Base-by-base conservation (phyloP, 164 flowering plant species). In the Berberis vulgaris region DNA sequence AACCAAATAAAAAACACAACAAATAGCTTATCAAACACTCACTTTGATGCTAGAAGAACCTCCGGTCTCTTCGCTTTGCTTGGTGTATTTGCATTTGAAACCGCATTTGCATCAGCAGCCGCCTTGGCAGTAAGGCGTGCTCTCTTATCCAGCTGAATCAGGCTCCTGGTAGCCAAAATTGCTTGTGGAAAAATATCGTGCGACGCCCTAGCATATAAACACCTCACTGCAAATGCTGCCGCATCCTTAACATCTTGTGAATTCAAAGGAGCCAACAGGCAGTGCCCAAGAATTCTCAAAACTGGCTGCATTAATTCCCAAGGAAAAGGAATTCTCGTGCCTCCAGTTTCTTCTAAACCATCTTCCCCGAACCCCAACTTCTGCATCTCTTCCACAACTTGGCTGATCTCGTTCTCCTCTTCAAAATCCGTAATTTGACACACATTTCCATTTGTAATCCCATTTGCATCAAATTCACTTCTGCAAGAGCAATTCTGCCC, bases 291-390 rank as follows among this genome's bases (percentile, higher is more conserved):
- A 56, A 91, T 88, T 66, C 97, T 81, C 77, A 91, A 58, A 39
- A 82, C 65, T 0, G 95, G 93, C 75, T 87, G 96, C 69, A 88
- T 69, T 5, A 94, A 77, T 78, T 94, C 98, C 98, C 96, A 94
- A 3, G 98, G 98, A 49, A 91, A 78, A 3, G 92, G 96, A 77
- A 94, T 84, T 61, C 91, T 87, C 7, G 65, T 64, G 7, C 88
- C 90, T 56, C 74, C 75, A 4, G 61, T 57, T 43, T 66, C 55
- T 54, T 46, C 54, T 6, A 59, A 7, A 11, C 61, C 57, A 38
- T 71, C 56, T 43, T 76, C 80, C 26, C 49, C 72, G n/a, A 80
- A 68, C 12, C 7, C 72, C 74, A 82, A 61, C n/a, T 67, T 71
- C 8, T 61, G 68, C 63, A 87, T 71, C 53, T 66, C 76, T 53